phyloP scores from a whole-genome alignment of 441 rosid genomes.

The Erysimum pusillum region DNA sequence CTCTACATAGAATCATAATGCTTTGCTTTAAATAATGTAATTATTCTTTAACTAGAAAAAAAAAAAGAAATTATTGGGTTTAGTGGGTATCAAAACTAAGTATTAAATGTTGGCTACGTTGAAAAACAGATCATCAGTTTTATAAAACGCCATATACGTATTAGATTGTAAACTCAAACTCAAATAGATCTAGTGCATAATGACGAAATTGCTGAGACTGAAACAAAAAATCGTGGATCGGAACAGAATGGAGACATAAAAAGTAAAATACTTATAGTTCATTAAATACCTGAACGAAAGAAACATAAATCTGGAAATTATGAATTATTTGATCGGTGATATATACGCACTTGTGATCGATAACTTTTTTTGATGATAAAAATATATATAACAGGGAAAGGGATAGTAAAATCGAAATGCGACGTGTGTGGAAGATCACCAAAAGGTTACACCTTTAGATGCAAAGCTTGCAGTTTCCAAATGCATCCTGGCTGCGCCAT shows the following conservation, averaged over 20 bases:
- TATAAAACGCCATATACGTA: neutral
- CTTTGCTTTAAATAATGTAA: constrained; percentile 1
- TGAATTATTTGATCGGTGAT: neutral
- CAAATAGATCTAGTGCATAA: neutral
- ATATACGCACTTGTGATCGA: too few species aligned
- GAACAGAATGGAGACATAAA: neutral
- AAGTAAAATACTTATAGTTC: neutral
- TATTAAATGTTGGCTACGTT: neutral
- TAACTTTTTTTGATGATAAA: neutral
- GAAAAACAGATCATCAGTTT: neutral
- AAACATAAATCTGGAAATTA: neutral
- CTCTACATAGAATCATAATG: constrained; percentile 1
- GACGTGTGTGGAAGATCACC: constrained; percentile 75
- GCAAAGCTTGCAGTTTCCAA: constrained; percentile 78
- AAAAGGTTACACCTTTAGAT: constrained; percentile 75
- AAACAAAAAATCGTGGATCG: neutral
- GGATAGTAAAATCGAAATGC: constrained; percentile 75
- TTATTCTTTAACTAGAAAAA: too few species aligned
- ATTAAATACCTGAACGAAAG: neutral
- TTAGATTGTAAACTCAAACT: neutral
- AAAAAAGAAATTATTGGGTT: constrained; percentile 1
- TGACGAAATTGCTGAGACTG: neutral
- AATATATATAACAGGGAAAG: constrained; percentile 56
- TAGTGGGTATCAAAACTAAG: constrained; percentile 21
- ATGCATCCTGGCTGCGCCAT: constrained; percentile 94